Conservation (phyloP, 129 eudicot genomes). For the Artemisia argyi region DNA sequence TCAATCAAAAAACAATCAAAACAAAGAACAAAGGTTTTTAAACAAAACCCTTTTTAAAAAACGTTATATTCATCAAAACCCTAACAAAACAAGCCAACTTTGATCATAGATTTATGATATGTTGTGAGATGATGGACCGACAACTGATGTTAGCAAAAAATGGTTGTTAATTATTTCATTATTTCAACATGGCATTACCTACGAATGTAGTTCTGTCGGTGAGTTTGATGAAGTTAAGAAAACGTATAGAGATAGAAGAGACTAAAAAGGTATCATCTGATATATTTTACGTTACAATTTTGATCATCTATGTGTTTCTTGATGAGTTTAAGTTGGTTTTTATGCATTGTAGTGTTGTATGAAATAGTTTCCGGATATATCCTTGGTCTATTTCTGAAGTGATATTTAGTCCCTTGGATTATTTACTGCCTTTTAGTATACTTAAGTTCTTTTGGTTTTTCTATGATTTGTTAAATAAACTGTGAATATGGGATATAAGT, state of each 20-base stretch:
- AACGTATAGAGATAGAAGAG: slow-evolving; percentile 21
- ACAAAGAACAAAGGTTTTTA: no score
- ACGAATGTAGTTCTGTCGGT: slow-evolving; percentile 14
- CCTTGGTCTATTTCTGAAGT: no score
- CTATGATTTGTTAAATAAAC: no score
- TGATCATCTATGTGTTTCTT: slow-evolving; percentile 15
- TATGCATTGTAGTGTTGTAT: not conserved
- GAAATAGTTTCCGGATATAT: no score
- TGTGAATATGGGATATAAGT: no score
- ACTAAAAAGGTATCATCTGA: slow-evolving; percentile 1
- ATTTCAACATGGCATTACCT: slow-evolving; percentile 29
- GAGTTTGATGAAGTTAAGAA: slow-evolving; percentile 4
- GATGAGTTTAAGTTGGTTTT: slow-evolving; percentile 2
- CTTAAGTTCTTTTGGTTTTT: no score
- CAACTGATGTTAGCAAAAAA: slow-evolving; percentile 27
- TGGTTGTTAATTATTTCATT: not conserved
- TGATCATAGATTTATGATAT: not conserved
- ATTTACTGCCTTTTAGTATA: no score
- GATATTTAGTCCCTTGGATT: no score
- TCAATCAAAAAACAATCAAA: no score
- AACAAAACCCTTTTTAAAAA: no score
- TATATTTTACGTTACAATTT: slow-evolving; percentile 19
- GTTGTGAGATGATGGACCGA: slow-evolving; percentile 22
- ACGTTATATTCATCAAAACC: no score
- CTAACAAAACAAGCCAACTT: no score